Conservation (phyloP, 1,284 basidiomycete genomes). For the Heliocybe sulcata region DNA sequence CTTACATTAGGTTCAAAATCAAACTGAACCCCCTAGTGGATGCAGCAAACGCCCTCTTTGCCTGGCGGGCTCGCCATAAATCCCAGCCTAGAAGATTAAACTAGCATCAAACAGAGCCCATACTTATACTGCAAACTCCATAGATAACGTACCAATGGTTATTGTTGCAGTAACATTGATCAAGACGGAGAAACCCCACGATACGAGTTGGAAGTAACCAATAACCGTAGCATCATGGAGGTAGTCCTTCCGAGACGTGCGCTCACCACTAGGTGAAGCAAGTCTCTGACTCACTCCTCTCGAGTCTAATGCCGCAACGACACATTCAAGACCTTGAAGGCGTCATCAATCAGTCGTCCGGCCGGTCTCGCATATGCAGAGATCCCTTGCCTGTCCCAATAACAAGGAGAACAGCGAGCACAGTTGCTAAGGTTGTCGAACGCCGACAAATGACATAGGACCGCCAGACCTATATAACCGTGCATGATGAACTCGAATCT, state of each 20-base stretch:
- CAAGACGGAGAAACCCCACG: background rate
- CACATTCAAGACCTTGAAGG: background rate
- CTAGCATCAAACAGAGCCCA: too few species aligned
- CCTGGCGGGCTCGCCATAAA: background rate
- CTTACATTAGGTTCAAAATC: background rate
- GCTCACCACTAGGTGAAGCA: too few species aligned
- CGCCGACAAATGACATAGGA: background rate
- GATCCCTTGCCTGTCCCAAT: background rate
- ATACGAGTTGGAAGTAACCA: background rate
- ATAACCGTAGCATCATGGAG: background rate
- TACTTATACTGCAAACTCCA: too few species aligned
- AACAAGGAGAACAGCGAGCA: background rate
- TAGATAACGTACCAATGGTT: background rate
- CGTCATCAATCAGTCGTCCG: background rate
- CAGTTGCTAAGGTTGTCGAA: background rate
- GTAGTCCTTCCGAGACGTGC: background rate
- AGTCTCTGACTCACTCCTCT: background rate
- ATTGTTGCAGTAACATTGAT: background rate
- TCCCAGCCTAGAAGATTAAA: background rate
- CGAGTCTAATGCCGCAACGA: background rate
- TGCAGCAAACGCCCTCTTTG: background rate
- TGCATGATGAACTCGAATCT: background rate
- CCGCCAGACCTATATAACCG: background rate
- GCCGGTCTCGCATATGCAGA: background rate
- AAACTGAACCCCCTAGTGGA: background rate